Conservation (phyloP, 2,329 filamentous ascomycete species). For the Aspergillus flavus region DNA sequence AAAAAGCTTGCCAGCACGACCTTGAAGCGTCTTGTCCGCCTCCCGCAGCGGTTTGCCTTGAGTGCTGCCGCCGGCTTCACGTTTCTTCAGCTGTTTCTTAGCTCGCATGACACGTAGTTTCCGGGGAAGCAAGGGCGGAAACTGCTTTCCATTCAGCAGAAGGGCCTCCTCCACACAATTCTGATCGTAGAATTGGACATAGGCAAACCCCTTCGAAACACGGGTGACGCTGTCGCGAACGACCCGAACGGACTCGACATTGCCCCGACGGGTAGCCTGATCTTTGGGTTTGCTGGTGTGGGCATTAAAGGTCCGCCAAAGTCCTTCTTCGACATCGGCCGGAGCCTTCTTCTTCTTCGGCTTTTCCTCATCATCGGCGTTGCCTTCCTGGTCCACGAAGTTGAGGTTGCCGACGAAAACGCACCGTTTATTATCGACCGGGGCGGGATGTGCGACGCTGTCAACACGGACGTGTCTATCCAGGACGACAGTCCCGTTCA, state of each 20-base stretch:
- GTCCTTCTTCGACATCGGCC: conserved; percentile 87
- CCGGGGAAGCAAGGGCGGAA: conserved; percentile 89
- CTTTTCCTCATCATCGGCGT: conserved; percentile 62
- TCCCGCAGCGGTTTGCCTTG: conserved; percentile 28
- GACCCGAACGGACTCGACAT: conserved; percentile 90
- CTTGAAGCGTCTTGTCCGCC: conserved; percentile 39
- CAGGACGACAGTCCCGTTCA: conserved; percentile 84
- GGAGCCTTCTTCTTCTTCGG: conserved; percentile 74
- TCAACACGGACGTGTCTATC: conserved; percentile 90
- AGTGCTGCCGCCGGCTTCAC: conserved; percentile 18
- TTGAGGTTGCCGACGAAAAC: conserved; percentile 96
- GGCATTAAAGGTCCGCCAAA: conserved; percentile 46
- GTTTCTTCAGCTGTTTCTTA: conserved; percentile 64
- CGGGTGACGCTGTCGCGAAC: conserved; percentile 86
- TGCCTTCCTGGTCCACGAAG: conserved; percentile 89
- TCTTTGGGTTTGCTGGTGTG: conserved; percentile 35
- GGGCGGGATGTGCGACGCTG: conserved; percentile 82
- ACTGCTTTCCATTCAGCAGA: conserved; percentile 85
- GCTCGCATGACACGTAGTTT: conserved; percentile 83
- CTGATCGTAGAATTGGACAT: conserved; percentile 90
- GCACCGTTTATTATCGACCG: conserved; percentile 82
- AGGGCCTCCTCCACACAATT: conserved; percentile 91
- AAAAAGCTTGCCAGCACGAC: conserved; percentile 42
- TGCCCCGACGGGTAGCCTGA: conserved; percentile 61
- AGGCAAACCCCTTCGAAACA: conserved; percentile 95